Evolutionary conservation across 2,329 filamentous ascomycete genomes (phyloP).

Genomic region (Sordariomycetes sp.): DNA sequence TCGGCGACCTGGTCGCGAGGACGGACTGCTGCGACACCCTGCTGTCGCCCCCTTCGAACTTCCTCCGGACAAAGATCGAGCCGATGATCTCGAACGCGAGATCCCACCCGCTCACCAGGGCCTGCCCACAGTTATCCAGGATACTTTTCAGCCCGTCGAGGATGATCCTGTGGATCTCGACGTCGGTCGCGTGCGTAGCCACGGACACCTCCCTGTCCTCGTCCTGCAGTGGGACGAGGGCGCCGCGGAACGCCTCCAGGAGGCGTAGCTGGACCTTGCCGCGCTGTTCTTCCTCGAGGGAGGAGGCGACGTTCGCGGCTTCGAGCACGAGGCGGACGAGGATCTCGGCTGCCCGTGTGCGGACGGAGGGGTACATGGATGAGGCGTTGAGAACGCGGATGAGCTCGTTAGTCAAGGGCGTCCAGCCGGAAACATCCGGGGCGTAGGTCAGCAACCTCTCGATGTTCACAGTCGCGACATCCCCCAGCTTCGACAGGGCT

Average conservation of each 20-base stretch:
- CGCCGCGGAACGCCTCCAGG: conserved; percentile 53
- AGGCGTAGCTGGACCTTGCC: conserved; percentile 62
- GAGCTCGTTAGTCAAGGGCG: conserved; percentile 47
- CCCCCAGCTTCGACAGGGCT: conserved; percentile 63
- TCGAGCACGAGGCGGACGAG: conserved; percentile 48
- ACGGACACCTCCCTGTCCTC: conserved; percentile 42
- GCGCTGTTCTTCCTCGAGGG: conserved; percentile 38
- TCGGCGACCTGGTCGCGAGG: conserved; percentile 51
- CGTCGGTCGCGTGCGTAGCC: conserved; percentile 50
- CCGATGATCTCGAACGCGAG: conserved; percentile 77
- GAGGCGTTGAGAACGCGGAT: conserved; percentile 37
- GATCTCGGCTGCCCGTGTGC: conserved; percentile 53
- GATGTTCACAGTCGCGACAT: conserved; percentile 64
- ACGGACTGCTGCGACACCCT: conserved; percentile 17
- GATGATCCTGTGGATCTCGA: conserved; percentile 71
- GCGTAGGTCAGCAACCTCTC: conserved; percentile 60
- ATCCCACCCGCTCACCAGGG: conserved; percentile 73
- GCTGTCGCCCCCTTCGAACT: conserved; percentile 20
- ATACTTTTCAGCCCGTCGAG: conserved; percentile 73
- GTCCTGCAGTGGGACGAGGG: conserved; percentile 47
- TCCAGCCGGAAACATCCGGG: conserved; percentile 66
- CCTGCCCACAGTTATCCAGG: conserved; percentile 81
- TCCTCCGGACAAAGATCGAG: conserved; percentile 57
- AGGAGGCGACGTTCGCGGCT: conserved; percentile 43
- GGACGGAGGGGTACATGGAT: conserved; percentile 37